Conservation (phyloP, 2,329 filamentous ascomycete genomes). For the Penicillium capsulatum region DNA sequence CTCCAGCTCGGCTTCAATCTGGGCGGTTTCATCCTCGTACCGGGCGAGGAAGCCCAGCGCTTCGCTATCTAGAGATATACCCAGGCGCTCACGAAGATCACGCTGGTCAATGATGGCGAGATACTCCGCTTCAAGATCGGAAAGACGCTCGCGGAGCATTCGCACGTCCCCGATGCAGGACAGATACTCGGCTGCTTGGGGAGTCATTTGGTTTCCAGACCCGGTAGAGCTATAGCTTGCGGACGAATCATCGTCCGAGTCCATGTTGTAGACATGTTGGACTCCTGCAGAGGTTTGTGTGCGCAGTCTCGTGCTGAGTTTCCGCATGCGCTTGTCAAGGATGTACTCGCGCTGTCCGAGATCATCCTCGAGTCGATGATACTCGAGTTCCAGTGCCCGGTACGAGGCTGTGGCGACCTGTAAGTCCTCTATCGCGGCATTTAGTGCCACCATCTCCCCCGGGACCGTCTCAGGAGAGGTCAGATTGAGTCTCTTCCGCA, state of each 20-base stretch:
- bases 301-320: conserved; percentile 9
- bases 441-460: conserved; percentile 3
- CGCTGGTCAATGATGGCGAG: conserved; percentile 14
- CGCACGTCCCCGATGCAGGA: conserved; percentile 21
- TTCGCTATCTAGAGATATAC: conserved; percentile 19
- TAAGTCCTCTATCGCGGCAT: conserved; percentile 17
- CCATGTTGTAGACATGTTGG: background rate
- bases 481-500: conserved; percentile 24
- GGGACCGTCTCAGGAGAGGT: conserved; percentile 11
- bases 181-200: conserved; percentile 18
- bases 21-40: conserved; percentile 19
- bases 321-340: conserved; percentile 19
- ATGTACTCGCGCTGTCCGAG: conserved; percentile 25
- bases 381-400: conserved; percentile 22
- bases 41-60: conserved; percentile 22
- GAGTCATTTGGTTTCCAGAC: conserved; percentile 6
- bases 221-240: conserved; percentile 2
- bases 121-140: conserved; percentile 20
- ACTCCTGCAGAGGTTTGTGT: background rate
- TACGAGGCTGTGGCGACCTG: conserved; percentile 22
- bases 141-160: conserved; percentile 22
- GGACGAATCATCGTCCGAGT: background rate
- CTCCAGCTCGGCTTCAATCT: conserved; percentile 22
- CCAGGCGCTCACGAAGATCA: conserved; percentile 6
- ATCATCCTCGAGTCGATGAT: conserved; percentile 25